Evolutionary conservation across 768 basidiomycete species (phyloP), one percentile per base, ranked within the genome.

Genomic region (Psilocybe sp.): DNA sequence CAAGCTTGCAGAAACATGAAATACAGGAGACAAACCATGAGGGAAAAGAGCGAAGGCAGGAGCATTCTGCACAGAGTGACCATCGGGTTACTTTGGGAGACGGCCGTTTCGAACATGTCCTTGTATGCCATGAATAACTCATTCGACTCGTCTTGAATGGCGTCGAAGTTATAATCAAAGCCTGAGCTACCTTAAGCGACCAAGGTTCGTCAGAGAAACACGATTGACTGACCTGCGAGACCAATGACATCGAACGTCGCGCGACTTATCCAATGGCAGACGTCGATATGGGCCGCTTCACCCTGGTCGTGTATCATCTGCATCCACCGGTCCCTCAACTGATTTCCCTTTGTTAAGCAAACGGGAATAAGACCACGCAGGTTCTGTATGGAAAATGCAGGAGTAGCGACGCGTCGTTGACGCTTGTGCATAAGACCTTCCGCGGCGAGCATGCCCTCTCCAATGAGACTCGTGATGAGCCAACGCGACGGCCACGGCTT

Each of bases 201-300:
- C 36, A 40, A 49, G 36, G 18, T 36, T 19, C 7, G 1, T 16
- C 18, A 44, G n/a, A 32, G 43, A 44, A 11, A 38, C 23, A 23
- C 16, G 18, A 13, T 16, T 18, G 7, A 62, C 72, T 40, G 48
- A 89, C 89, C 89, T 37, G 92, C 89, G n/a, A 90, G 64, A 1
- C 92, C 94, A 57, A 97, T 92, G 39, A 95, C 85, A 64, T 96
- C 94, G 60, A 97, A 89, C 0, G 92, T 92, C 8, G 85, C 84
- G 38, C 91, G 78, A 54, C 84, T 87, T 32, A 94, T 67, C 87
- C 88, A 95, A 56, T 80, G 82, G 60, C 81, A 84, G 6, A 94
- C 80, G 59, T 97, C 90, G 19, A 97, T 61, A 59, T 58, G 68
- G 50, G 63, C 19, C 15, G 43, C 56, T 19, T 57, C 64, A 49